Conservation (phyloP, 257 asterid species). For the Misopates orontium region DNA sequence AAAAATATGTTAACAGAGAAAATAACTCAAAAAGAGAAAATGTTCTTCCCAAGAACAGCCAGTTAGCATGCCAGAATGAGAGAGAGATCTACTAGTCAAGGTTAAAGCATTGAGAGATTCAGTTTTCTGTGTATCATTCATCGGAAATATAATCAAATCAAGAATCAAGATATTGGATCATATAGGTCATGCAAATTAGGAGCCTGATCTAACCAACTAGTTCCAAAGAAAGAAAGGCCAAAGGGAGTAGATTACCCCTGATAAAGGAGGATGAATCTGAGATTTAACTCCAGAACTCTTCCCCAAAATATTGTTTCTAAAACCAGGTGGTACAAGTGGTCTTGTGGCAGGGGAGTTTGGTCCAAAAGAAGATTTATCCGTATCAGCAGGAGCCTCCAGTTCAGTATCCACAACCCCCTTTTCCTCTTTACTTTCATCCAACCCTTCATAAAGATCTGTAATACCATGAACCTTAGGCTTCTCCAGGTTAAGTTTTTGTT, state of each 20-base stretch:
- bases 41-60: background rate
- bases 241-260: conserved; percentile 31
- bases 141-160: background rate
- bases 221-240: conserved; percentile 4
- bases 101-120: background rate
- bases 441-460: conserved; percentile 40
- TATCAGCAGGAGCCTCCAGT: conserved; percentile 47
- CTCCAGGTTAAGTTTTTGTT: conserved; percentile 57
- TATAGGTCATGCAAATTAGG: background rate
- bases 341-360: conserved; percentile 61
- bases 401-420: conserved; percentile 43
- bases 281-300: conserved; percentile 64
- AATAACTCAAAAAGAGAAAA: background rate
- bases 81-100: no score
- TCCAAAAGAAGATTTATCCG: conserved; percentile 57
- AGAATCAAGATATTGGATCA: conserved; percentile 3
- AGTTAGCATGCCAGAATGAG: background rate
- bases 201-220: conserved; percentile 15
- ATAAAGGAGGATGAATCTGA: conserved; percentile 39
- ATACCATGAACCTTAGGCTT: conserved; percentile 46
- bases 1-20: background rate
- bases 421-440: conserved; percentile 55
- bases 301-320: conserved; percentile 51
- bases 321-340: conserved; percentile 92
- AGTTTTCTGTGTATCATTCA: background rate